Evolutionary conservation across 768 basidiomycete species (phyloP).

Genomic region (Suillus cothurnatus): DNA sequence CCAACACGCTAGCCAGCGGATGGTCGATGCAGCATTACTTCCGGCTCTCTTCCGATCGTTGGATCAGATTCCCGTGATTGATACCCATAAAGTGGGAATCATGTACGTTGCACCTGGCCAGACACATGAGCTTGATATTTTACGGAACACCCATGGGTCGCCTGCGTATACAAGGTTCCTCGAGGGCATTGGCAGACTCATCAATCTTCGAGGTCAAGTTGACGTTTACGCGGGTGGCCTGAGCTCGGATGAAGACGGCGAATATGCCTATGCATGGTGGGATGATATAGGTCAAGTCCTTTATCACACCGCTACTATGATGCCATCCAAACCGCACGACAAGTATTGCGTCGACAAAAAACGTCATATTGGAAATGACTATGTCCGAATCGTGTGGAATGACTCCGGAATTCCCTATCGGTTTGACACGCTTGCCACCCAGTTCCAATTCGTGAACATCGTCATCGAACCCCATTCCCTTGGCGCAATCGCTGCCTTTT

Average conservation of each 20-base stretch:
- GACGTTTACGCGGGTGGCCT: conserved; percentile 94
- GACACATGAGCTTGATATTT: conserved; percentile 78
- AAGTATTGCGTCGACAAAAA: conserved; percentile 84
- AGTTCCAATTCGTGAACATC: conserved; percentile 98
- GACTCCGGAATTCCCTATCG: conserved; percentile 88
- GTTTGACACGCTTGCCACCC: conserved; percentile 89
- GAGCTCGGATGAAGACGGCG: conserved; percentile 89
- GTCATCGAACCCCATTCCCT: conserved; percentile 92
- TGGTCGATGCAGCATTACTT: conserved; percentile 57
- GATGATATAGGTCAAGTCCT: conserved; percentile 95
- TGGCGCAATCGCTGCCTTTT: conserved; percentile 83
- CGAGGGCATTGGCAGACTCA: conserved; percentile 84
- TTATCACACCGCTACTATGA: conserved; percentile 96
- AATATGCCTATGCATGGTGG: conserved; percentile 99
- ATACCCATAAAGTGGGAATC: conserved; percentile 95
- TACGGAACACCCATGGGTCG: conserved; percentile 89
- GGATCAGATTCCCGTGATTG: conserved; percentile 90
- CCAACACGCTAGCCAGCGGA: conserved; percentile 39
- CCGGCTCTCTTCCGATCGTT: conserved; percentile 64
- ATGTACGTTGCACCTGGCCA: conserved; percentile 96
- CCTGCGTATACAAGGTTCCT: conserved; percentile 94
- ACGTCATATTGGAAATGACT: conserved; percentile 95
- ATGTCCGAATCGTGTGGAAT: conserved; percentile 96
- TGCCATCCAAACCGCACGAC: conserved; percentile 79
- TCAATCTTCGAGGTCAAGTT: conserved; percentile 85